These are phyloP conservation scores for Corymbia citriodora DNA, from an alignment of 441 rosid species.

Conservation along the genomic window DNA sequence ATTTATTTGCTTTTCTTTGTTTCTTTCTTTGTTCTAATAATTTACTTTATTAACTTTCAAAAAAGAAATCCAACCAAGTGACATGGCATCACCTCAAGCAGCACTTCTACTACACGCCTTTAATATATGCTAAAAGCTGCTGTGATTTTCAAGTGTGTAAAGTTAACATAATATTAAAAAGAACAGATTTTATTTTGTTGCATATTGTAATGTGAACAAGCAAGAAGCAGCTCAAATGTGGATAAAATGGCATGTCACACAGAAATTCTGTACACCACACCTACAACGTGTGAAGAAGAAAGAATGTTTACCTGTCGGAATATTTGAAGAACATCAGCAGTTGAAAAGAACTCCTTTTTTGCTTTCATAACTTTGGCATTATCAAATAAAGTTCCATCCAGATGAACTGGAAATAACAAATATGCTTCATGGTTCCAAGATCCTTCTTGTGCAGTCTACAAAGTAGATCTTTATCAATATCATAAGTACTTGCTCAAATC, in stretches of 20 bases:
- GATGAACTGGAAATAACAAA: slow-evolving; percentile 92
- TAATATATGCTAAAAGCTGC: not conserved
- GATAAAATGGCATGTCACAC: not conserved
- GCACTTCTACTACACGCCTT: not conserved
- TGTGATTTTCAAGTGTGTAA: not conserved
- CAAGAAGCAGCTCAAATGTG: not conserved
- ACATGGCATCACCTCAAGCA: not conserved
- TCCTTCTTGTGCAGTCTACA: slow-evolving; percentile 67
- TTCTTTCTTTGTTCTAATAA: not conserved
- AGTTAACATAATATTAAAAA: not conserved
- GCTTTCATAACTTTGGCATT: slow-evolving; percentile 67
- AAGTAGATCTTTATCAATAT: slow-evolving; percentile 3
- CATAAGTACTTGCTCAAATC: not conserved
- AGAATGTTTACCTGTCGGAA: slow-evolving; percentile 69
- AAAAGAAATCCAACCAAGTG: not conserved
- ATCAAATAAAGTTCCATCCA: slow-evolving; percentile 94
- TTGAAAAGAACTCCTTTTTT: slow-evolving; percentile 78
- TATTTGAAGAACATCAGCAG: slow-evolving; percentile 80
- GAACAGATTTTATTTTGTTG: not conserved
- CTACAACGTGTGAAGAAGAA: not conserved
- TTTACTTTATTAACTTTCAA: not conserved
- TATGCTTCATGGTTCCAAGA: slow-evolving; percentile 88
- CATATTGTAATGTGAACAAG: not conserved
- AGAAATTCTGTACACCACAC: not conserved
- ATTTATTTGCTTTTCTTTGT: not conserved